Conservation (phyloP, 139 green algal genomes). For the Asterochloris sp. region DNA sequence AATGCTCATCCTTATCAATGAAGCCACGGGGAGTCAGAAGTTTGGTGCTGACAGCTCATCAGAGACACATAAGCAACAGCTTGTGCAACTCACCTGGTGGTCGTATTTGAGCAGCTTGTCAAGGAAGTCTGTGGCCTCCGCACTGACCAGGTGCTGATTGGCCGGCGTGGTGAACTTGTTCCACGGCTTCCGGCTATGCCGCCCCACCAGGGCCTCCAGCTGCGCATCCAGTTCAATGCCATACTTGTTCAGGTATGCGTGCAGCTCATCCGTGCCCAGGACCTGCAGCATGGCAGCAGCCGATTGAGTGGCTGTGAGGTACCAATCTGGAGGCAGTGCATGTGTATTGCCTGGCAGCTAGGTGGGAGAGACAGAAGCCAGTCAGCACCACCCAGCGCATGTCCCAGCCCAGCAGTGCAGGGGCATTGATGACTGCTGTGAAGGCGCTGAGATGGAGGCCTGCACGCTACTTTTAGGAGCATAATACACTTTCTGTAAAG, state of each 20-base stretch:
- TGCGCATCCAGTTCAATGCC: conserved; percentile 95
- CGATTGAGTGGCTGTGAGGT: not conserved
- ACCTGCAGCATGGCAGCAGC: conserved; percentile 44
- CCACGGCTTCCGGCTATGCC: conserved; percentile 87
- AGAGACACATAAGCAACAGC: not conserved
- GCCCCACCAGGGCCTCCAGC: conserved; percentile 85
- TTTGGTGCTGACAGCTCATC: not conserved
- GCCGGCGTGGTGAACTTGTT: conserved; percentile 91
- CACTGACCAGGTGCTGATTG: conserved; percentile 92
- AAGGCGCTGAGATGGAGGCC: too few relatives aligned
- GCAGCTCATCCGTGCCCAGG: conserved; percentile 91
- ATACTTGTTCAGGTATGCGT: conserved; percentile 94
- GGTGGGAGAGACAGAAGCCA: not conserved
- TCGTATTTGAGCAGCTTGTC: conserved; percentile 94
- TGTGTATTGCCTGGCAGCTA: not conserved
- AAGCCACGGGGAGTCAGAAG: not conserved
- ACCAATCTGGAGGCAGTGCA: too few relatives aligned
- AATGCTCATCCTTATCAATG: not conserved
- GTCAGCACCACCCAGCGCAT: not conserved
- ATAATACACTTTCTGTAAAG: too few relatives aligned
- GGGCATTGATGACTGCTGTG: too few relatives aligned
- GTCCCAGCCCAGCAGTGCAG: not conserved
- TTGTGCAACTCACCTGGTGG: conserved; percentile 61
- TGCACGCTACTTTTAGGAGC: too few relatives aligned
- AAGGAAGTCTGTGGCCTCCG: conserved; percentile 94